Base-by-base conservation (phyloP, 306 rosid species). In the Prunus mume region DNA sequence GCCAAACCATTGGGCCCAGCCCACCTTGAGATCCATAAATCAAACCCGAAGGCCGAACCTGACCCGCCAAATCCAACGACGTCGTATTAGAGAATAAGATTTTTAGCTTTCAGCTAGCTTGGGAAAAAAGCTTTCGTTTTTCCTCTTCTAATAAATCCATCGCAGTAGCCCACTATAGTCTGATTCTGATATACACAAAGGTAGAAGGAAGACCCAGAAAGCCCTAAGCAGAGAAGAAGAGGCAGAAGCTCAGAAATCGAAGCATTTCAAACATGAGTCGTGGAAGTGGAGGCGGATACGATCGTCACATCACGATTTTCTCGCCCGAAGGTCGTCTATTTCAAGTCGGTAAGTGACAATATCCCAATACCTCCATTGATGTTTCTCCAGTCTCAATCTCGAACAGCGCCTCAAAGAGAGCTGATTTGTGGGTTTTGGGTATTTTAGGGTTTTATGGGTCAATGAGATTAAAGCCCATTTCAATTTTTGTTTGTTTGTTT, bases 261-360 rank as follows among this genome's bases (percentile, higher is more conserved):
- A 41, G 72, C 30, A 10, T 9, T 67, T 25, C 5, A 51, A 75
- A n/a, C 75, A 86, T 86, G 89, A 86, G 87, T 75, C 87, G 89
- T 19, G 89, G 98, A 71, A 96, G 99, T 46, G 99, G 99, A 81
- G 99, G 97, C 12, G 98, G 99, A 19, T 96, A 96, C 50, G 98
- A 96, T 63, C 98, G 99, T 56, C 99, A 96, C 80, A 96, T 96
- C 81, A 96, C 99, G 19, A 96, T 96, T 67, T 96, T 95, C 93
- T 96, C 99, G 12, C 99, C 99, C 0, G 99, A 96, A 71, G 99
- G 99, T 4, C 99, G 99, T 69, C 91, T 96, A 51, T 96, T 96
- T 69, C 99, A 86, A 86, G 89, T 86, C 34, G 89, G 89, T 86
- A 80, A 49, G 87, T 55, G 28, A 69, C 34, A 51, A 56, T 30